phyloP scores from a whole-genome alignment of 2,329 filamentous ascomycete genomes.

The Apiospora koreana region DNA sequence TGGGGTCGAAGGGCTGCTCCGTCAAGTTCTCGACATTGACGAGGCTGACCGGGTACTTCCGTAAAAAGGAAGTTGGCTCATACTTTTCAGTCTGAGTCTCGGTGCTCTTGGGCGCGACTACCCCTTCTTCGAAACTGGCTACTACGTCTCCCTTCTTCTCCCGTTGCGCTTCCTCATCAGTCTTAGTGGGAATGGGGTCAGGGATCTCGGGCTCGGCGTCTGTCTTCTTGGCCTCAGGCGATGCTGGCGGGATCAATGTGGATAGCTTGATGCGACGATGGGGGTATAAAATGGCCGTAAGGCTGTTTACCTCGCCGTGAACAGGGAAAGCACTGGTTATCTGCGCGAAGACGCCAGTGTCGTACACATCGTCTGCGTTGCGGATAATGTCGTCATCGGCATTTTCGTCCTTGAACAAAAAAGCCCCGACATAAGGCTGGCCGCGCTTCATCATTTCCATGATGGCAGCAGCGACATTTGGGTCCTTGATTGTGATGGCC shows the following conservation, averaged over 20 bases:
- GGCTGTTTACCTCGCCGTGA: constrained; percentile 77
- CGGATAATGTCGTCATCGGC: constrained; percentile 93
- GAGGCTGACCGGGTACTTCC: constrained; percentile 88
- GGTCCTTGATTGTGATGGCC: constrained; percentile 93
- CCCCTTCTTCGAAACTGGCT: constrained; percentile 90
- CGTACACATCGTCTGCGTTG: constrained; percentile 86
- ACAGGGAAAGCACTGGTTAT: constrained; percentile 96
- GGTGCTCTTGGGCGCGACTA: constrained; percentile 57
- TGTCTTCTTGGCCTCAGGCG: constrained; percentile 45
- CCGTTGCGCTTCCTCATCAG: constrained; percentile 51
- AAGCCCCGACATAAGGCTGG: constrained; percentile 95
- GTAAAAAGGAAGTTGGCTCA: constrained; percentile 88
- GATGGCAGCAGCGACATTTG: constrained; percentile 87
- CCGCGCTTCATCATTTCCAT: constrained; percentile 96
- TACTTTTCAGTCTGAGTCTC: constrained; percentile 59
- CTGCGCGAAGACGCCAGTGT: constrained; percentile 95
- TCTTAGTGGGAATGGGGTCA: constrained; percentile 57
- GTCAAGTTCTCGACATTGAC: constrained; percentile 92
- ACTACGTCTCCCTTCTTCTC: constrained; percentile 92
- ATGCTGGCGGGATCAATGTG: constrained; percentile 70
- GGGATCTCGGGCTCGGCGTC: constrained; percentile 52
- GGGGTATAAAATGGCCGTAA: constrained; percentile 94
- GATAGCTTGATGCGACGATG: constrained; percentile 93
- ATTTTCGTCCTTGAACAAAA: constrained; percentile 94
- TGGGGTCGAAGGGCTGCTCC: constrained; percentile 88